phyloP scores from a whole-genome alignment of 2,329 filamentous ascomycete genomes.

The Aspergillus sp. region DNA sequence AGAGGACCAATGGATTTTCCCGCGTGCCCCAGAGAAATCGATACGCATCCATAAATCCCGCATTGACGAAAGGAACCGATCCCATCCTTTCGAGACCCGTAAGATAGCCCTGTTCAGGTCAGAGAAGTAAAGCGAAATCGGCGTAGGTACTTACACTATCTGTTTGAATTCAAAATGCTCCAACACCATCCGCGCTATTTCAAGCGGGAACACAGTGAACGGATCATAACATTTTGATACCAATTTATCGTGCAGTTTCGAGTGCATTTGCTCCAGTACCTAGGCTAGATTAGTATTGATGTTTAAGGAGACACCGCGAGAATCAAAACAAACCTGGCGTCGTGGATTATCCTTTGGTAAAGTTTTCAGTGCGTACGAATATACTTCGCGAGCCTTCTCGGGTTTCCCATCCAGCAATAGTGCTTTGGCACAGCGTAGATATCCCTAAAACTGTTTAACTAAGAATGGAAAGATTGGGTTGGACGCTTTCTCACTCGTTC shows the following conservation, averaged over 20 bases:
- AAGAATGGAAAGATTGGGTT: background rate
- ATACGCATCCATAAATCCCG: slow-evolving; percentile 53
- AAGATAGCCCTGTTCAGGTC: slow-evolving; percentile 43
- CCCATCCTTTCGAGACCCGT: slow-evolving; percentile 58
- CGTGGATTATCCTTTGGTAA: slow-evolving; percentile 43
- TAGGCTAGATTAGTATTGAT: slow-evolving; percentile 18
- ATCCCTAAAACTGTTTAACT: slow-evolving; percentile 43
- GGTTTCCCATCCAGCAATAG: slow-evolving; percentile 49
- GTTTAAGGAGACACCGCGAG: background rate
- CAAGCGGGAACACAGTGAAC: slow-evolving; percentile 53
- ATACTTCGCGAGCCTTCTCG: slow-evolving; percentile 56
- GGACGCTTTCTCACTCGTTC: slow-evolving; percentile 42
- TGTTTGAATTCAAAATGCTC: slow-evolving; percentile 53
- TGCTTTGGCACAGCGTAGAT: slow-evolving; percentile 55
- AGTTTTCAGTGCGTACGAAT: slow-evolving; percentile 57
- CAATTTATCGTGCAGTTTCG: slow-evolving; percentile 42
- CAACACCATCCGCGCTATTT: slow-evolving; percentile 55
- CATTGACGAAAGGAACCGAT: slow-evolving; percentile 49
- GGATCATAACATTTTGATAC: slow-evolving; percentile 45
- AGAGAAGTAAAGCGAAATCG: background rate
- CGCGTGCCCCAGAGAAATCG: slow-evolving; percentile 50
- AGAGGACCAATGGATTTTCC: slow-evolving; percentile 41
- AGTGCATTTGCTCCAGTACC: slow-evolving; percentile 48
- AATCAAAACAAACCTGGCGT: slow-evolving; percentile 26
- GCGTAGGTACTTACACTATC: slow-evolving; percentile 40